A percentile compares a stretch with the other conserved stretches of the same genome.
Conservation (phyloP, 331 rosid genomes). For the Acacia pycnantha region DNA sequence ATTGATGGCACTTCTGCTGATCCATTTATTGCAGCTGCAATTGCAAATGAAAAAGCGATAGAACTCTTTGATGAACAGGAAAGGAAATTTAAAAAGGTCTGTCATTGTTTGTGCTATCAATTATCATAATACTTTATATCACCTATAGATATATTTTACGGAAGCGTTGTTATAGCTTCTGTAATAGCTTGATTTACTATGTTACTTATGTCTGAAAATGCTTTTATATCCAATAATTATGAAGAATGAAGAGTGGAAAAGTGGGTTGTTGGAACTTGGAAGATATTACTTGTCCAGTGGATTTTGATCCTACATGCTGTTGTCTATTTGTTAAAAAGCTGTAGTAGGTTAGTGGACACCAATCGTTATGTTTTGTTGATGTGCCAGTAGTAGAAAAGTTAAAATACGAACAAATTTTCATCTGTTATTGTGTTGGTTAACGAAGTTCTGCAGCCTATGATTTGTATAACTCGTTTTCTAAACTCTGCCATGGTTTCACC, state of each 20-base stretch:
- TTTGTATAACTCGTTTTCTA: background rate
- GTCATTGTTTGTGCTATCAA: constrained; percentile 9
- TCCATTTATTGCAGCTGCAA: constrained; percentile 93
- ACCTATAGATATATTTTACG: constrained; percentile 1
- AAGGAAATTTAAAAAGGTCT: constrained; percentile 75
- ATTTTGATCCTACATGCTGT: background rate
- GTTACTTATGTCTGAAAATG: background rate
- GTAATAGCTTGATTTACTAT: background rate
- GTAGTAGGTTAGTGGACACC: background rate
- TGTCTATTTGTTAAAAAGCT: background rate
- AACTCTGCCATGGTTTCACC: background rate
- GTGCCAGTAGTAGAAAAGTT: background rate
- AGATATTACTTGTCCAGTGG: background rate
- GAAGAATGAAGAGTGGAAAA: background rate
- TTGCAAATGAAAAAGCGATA: constrained; percentile 78
- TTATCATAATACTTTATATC: constrained; percentile 17
- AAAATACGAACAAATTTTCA: background rate
- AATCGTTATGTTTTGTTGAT: background rate
- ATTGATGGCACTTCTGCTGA: constrained; percentile 72
- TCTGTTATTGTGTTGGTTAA: background rate
- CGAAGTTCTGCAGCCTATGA: background rate
- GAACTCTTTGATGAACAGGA: constrained; percentile 84
- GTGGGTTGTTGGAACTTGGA: background rate
- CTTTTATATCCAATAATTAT: background rate
- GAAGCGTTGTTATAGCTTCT: background rate